Conservation (phyloP, 1,284 basidiomycete species). For the Moniliophthora roreri region DNA sequence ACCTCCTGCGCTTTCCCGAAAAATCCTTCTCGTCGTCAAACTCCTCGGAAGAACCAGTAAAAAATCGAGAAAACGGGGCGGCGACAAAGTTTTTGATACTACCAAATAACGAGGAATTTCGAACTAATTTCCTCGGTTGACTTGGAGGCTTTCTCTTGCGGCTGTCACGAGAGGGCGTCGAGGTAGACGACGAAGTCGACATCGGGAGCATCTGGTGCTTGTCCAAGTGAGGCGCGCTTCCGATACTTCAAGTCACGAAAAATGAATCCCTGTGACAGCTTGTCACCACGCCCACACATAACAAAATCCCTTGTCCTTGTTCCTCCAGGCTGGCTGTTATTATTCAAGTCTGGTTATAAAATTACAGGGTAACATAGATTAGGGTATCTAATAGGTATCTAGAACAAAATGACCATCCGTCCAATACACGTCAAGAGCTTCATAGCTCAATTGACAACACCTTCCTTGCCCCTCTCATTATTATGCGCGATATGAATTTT, state of each 20-base stretch:
- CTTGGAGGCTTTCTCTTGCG: constrained; percentile 11
- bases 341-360: too few species aligned
- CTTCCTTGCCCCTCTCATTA: too few species aligned
- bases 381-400: too few species aligned
- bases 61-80: constrained; percentile 38
- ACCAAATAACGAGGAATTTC: constrained; percentile 53
- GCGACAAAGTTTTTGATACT: constrained; percentile 65
- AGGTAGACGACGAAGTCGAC: constrained; percentile 11
- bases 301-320: too few species aligned
- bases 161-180: constrained; percentile 9
- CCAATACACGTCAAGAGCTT: too few species aligned
- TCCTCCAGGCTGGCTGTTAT: too few species aligned
- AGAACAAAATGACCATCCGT: too few species aligned
- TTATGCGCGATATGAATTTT: constrained; percentile 27
- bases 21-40: constrained; percentile 45
- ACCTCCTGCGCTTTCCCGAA: constrained; percentile 51
- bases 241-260: background rate
- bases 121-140: constrained; percentile 20
- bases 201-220: constrained; percentile 13
- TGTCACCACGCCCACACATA: too few species aligned
- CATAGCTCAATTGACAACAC: too few species aligned
- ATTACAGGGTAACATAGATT: too few species aligned
- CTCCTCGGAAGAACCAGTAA: constrained; percentile 59
- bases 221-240: constrained; percentile 1
- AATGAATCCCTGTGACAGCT: background rate